Evolutionary conservation across 805 yeast genomes (phyloP), one percentile per base, ranked within the genome.

Genomic region (Ogataea chonburiensis): DNA sequence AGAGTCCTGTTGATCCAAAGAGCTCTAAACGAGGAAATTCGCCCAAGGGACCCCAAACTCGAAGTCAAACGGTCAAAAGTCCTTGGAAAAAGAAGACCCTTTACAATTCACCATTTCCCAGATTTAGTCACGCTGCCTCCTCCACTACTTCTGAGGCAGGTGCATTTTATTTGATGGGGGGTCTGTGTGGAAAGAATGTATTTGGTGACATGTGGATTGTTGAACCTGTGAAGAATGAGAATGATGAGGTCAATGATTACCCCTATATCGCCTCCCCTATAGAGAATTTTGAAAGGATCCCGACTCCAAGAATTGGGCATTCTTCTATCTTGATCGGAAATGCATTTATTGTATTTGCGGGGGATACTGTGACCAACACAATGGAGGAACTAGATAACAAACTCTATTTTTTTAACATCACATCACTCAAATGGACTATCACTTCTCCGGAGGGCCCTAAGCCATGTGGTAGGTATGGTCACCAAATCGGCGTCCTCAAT

Each of bases 231-330:
- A 54, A 55, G 24, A 32, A 31, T 20, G 50, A 50, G 5, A 16
- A 31, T 11, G 44, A 42, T 27, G 25, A 8, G 5, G 63, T 57
- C 28, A 58, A 61, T 5, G 52, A 46, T 37, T 57, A 55, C 31
- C 64, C 55, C 48, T 64, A 62, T 47, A 62, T 53, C 54, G 78
- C 66, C 28, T 60, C 71, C 34, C 82, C 68, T 51, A 70, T 81
- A 32, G 86, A 83, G 42, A 85, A 84, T 42, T 75, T 77, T 33
- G 86, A 81, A 43, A 79, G 84, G 33, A 77, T 86, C 12, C 96
- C 97, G 2, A 91, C 96, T 13, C 96, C 98, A 21, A 79, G 98
- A 52, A 96, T 91, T 5, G 98, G 98, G 3, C 99, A 93, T 62
- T 86, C 96, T 5, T 74, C 95, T 2, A 84, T 89, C 7, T 70